Percentiles rank a stretch among this genome's conserved stretches.
These are phyloP conservation scores for Carpinus fangiana DNA, from an alignment of 306 rosid genomes.

Conservation along the genomic window DNA sequence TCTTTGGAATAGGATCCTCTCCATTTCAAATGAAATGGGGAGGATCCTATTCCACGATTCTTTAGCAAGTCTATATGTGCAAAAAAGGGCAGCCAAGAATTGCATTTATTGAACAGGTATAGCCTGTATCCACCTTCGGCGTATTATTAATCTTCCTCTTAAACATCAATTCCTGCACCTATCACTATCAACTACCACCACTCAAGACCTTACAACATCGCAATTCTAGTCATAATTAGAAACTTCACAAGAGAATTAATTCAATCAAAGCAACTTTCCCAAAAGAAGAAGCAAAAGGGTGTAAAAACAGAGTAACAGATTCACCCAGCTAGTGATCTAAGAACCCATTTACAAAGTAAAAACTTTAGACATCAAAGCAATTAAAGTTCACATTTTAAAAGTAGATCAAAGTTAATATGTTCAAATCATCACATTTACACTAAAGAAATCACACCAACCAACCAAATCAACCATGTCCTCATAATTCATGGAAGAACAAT, in stretches of 20 bases:
- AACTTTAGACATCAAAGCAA: not conserved
- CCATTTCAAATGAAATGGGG: too few species aligned
- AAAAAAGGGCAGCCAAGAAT: not conserved
- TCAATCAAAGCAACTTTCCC: not conserved
- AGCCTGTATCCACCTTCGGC: not conserved
- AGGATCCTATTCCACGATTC: too few species aligned
- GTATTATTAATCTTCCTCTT: not conserved
- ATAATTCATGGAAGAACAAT: not conserved
- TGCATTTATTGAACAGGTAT: not conserved
- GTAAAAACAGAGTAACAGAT: not conserved
- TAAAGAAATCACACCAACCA: not conserved
- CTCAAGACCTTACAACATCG: not conserved
- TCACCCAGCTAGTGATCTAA: not conserved
- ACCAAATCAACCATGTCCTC: not conserved
- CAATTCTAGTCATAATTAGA: not conserved
- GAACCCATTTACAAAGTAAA: not conserved
- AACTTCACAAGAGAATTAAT: not conserved
- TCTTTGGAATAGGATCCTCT: too few species aligned
- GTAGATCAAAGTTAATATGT: not conserved
- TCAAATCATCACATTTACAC: not conserved
- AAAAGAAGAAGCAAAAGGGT: not conserved
- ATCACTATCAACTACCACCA: not conserved
- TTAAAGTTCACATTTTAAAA: not conserved
- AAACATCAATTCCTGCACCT: not conserved
- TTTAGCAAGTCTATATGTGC: too few species aligned